Evolutionary conservation across 768 basidiomycete genomes (phyloP), one percentile per base, ranked within the genome.

Genomic region (Termitomyces sp.): DNA sequence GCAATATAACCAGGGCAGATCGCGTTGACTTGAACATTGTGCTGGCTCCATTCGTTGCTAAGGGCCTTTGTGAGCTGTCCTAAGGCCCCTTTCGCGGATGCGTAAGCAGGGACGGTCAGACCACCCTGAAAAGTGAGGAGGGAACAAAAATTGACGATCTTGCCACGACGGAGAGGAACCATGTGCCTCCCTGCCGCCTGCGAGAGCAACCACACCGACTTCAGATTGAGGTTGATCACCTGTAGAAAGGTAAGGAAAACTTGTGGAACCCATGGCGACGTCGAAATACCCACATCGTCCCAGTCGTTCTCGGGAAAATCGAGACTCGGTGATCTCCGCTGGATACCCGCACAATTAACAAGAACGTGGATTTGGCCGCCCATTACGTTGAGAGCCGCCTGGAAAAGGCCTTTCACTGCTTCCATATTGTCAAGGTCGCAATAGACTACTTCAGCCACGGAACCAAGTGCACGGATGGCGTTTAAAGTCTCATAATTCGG

Each of bases 141-240:
- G 32, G 81, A 83, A 45, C 81, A 83, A 55, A 88, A 79, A 70
- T 88, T 88, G 74, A 90, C 86, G 64, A 90, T 86, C 66, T 87
- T 87, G 39, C 86, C 86, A 28, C 75, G 72, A 49, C 69, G 76
- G 63, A 74, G 83, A 53, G 78, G 84, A 11, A 94, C 83, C 93
- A 95, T 95, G 73, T 97, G 94, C 59, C 79, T 76, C 12, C 91
- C 94, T n/a, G 88, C 89, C 49, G 91, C 88, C 71, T 89, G 89
- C 16, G 84, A 85, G 59, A 95, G 86, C 28, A 92, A 79, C 82
- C 88, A 97, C 56, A 81, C 84, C 8, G 91, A 83, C 70, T 91
- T 93, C 67, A 97, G 83, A 76, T 97, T 97, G 62, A 91, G 83
- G 63, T 89, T 80, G 57, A 94, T 76, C 55, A 93, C 91, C 90